phyloP scores from a whole-genome alignment of 2,329 filamentous ascomycete species.

The Xylariales sp. region DNA sequence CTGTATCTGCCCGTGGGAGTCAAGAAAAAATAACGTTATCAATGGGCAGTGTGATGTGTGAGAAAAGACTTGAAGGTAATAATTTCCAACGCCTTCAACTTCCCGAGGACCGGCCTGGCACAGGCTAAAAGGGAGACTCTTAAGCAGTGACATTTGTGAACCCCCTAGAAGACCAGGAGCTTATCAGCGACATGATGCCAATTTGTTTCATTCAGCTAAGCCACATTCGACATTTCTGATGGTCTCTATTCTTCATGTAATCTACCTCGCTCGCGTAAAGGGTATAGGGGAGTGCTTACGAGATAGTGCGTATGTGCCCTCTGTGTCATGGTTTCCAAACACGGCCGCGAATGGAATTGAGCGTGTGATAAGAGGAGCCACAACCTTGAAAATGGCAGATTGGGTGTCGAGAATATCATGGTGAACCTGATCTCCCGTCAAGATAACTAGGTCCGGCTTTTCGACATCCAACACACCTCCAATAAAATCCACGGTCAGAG shows the following conservation, averaged over 20 bases:
- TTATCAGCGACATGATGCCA: conserved; percentile 44
- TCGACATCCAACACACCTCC: conserved; percentile 74
- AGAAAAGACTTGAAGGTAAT: conserved; percentile 43
- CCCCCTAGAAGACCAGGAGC: conserved; percentile 45
- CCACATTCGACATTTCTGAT: no score
- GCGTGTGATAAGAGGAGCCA: conserved; percentile 71
- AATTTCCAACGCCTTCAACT: conserved; percentile 49
- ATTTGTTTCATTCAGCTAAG: no score
- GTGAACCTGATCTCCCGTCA: conserved; percentile 75
- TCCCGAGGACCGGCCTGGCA: conserved; percentile 45
- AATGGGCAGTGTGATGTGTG: conserved; percentile 43
- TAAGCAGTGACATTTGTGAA: conserved; percentile 47
- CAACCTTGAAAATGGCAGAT: conserved; percentile 67
- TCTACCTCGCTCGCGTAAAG: no score
- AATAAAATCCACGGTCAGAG: conserved; percentile 77
- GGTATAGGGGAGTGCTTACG: conserved; percentile 48
- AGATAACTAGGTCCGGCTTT: conserved; percentile 68
- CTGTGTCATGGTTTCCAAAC: conserved; percentile 80
- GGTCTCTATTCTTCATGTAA: no score
- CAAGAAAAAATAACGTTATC: conserved; percentile 47
- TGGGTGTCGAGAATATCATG: conserved; percentile 50
- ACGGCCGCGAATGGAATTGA: conserved; percentile 77
- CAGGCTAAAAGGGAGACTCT: conserved; percentile 46
- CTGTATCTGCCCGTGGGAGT: conserved; percentile 48
- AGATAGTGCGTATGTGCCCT: conserved; percentile 61